Conservation (phyloP, 192 early-diverging fungal genomes). For the Globomyces pollinis-pini region DNA sequence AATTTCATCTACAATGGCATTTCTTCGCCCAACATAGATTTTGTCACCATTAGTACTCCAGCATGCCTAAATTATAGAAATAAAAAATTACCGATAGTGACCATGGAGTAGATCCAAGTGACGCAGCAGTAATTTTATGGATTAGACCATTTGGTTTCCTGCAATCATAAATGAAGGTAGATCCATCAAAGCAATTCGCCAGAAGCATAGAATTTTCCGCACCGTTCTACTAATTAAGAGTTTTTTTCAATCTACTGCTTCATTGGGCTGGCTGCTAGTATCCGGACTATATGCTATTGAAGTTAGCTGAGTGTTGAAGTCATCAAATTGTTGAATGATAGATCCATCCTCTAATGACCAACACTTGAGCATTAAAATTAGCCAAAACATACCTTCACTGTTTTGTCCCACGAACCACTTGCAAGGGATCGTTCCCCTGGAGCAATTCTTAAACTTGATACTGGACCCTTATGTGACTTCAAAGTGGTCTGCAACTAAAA, state of each 20-base stretch:
- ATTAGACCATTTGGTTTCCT: slow-evolving; percentile 20
- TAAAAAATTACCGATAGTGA: too few species aligned
- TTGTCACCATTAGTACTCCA: slow-evolving; percentile 80
- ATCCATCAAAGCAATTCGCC: slow-evolving; percentile 36
- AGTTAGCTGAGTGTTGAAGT: slow-evolving; percentile 78
- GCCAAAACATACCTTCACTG: too few species aligned
- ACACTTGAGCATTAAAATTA: too few species aligned
- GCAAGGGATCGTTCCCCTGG: slow-evolving; percentile 75
- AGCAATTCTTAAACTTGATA: slow-evolving; percentile 72
- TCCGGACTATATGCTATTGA: slow-evolving; percentile 58
- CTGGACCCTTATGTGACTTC: slow-evolving; percentile 69
- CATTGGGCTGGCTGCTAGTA: neutral
- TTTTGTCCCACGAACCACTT: slow-evolving; percentile 95
- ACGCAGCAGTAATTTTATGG: slow-evolving; percentile 4
- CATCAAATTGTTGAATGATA: slow-evolving; percentile 58
- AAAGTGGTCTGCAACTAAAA: slow-evolving; percentile 65
- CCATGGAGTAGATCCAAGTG: slow-evolving; percentile 28
- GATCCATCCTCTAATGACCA: slow-evolving; percentile 82
- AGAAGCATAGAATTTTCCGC: slow-evolving; percentile 10
- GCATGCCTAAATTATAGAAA: too few species aligned
- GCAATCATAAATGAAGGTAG: slow-evolving; percentile 25
- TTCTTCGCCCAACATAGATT: slow-evolving; percentile 80
- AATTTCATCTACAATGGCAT: slow-evolving; percentile 88
- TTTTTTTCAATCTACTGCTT: slow-evolving; percentile 7
- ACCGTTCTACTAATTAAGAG: slow-evolving; percentile 4